Evolutionary conservation across 768 basidiomycete species (phyloP).

Genomic region (Amanita rubescens): DNA sequence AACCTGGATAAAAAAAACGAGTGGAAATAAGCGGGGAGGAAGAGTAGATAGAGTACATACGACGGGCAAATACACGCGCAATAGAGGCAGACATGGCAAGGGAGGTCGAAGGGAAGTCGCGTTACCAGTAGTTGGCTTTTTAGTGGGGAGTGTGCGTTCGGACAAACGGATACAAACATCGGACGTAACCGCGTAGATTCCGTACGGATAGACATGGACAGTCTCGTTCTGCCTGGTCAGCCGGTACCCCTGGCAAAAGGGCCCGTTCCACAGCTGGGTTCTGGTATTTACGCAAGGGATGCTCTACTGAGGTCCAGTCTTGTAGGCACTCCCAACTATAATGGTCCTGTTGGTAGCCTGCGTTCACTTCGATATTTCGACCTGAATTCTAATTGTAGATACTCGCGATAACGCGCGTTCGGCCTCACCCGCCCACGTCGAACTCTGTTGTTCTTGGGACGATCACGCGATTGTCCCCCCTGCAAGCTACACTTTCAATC

Average conservation of each 20-base stretch:
- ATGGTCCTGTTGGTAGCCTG: constrained; percentile 58
- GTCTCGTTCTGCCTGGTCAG: constrained; percentile 67
- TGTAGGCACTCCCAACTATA: constrained; percentile 51
- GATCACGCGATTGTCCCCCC: constrained; percentile 74
- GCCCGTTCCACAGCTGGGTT: constrained; percentile 50
- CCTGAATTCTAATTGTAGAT: constrained; percentile 34
- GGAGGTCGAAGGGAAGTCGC: constrained; percentile 16
- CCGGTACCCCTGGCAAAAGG: constrained; percentile 52
- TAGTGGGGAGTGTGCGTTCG: constrained; percentile 14
- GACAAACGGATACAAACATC: constrained; percentile 26
- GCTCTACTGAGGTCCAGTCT: constrained; percentile 63
- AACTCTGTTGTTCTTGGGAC: constrained; percentile 77
- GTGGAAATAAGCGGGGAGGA: neutral
- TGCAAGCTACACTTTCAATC: constrained; percentile 79
- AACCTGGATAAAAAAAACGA: constrained; percentile 37
- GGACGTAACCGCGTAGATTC: constrained; percentile 8
- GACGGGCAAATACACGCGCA: constrained; percentile 59
- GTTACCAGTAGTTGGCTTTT: constrained; percentile 11
- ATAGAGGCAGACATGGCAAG: constrained; percentile 52
- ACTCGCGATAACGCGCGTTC: constrained; percentile 53
- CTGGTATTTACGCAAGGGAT: constrained; percentile 60
- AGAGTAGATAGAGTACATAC: constrained; percentile 31
- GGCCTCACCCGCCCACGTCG: constrained; percentile 66
- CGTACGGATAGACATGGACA: constrained; percentile 8
- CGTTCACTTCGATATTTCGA: constrained; percentile 16